Evolutionary conservation across 257 asterid species (phyloP), one percentile per base, ranked within the genome.

Genomic region (Salvia splendens): DNA sequence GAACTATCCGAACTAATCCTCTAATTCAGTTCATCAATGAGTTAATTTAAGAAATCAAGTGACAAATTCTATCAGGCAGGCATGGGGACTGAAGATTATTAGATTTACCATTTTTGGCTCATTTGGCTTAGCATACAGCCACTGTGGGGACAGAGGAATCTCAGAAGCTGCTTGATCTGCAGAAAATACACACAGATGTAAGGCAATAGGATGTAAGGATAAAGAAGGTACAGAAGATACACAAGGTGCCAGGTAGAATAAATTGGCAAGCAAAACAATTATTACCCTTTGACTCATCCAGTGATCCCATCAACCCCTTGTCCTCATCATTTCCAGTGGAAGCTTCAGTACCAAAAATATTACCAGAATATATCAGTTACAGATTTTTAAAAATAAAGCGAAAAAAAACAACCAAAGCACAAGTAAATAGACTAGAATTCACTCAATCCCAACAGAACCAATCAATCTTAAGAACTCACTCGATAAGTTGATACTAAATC

Each of bases 111-210:
- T 73, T 71, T 87, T 94, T 64, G 87, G 73, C 51, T 94, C 99
- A 79, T 66, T 87, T 47, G 96, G 93, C 79, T 80, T 94, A 65
- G 91, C 85, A 75, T 90, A 88, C 50, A 90, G 85, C 99, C 99
- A 94, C 74, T 94, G 99, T 0, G 99, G 99, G 80, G 99, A 94
- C 81, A 94, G 74, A 5, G 99, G 99, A 58, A 94, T 91, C 73
- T 94, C 97, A 12, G 87, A 75, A n/a, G 72, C 61, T 35, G 82
- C 84, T 79, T 80, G 95, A 85, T 94, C 99, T 94, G 87, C 77
- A 77, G 62, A 69, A 87, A 68, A 30, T 12, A 56, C 7, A 28
- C 35, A 48, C 11, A 74, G 47, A 51, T 64, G 72, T 55, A 72
- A 64, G 67, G 20, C 17, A 61, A 38, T 17, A 43, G 6, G 24